Evolutionary conservation across 768 basidiomycete genomes (phyloP), one percentile per base, ranked within the genome.

Genomic region (Boletus insuetus): DNA sequence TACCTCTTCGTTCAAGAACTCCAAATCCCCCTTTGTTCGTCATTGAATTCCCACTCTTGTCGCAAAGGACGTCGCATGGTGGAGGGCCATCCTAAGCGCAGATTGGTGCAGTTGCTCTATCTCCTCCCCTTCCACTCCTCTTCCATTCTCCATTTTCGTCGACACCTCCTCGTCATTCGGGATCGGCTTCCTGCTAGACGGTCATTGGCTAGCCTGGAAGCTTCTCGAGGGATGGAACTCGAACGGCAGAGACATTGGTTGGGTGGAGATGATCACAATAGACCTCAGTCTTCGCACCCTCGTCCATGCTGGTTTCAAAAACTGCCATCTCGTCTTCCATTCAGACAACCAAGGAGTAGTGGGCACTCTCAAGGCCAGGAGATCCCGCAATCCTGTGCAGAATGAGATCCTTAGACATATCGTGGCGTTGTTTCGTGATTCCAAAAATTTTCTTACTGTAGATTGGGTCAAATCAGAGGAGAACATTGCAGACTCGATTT

Each of bases 271-370:
- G 50, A 34, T 44, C 0, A 34, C 35, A 4, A n/a, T 51, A 1
- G 34, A 51, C 12, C 8, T 51, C 3, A 32, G 34, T 14, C 26
- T 49, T 1, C 6, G 32, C n/a, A 44, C 35, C 0, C 22, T 41
- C 1, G 12, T 48, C 12, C 56, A 70, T 0, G 46, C 64, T 0
- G 66, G 67, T 2, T 58, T 65, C 32, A 6, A 3, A 0, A 56
- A 67, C 6, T 61, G 56, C 6, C 67, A 66, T 19, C 42, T 78
- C 4, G 41, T 54, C 0, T 50, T 82, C 1, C 66, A 68, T 7
- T 79, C 75, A 0, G 78, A 82, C 56, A 79, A 81, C 53, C 34
- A 59, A 8, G 75, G 75, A 0, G 75, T 79, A 0, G 67, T 81
- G 1, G 24, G 46, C 0, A 46, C 55, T 0, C 22, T 61, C 0